These are phyloP conservation scores for Pythium coloratum DNA, from an alignment of 352 stramenopile genomes.

Conservation along the genomic window DNA sequence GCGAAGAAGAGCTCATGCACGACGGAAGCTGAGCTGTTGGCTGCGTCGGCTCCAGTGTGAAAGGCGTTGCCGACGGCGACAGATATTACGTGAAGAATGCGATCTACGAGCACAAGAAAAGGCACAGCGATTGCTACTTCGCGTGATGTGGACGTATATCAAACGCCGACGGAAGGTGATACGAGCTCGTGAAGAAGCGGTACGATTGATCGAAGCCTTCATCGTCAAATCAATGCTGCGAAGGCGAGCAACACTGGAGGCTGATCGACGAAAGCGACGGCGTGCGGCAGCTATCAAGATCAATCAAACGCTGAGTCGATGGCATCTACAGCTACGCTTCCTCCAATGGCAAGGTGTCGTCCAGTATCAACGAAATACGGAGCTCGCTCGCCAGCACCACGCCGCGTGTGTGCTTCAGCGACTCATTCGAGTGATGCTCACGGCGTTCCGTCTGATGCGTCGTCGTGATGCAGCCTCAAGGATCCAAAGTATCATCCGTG, in stretches of 20 bases:
- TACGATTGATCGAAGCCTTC: not conserved
- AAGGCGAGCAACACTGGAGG: not conserved
- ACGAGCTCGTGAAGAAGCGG: not conserved
- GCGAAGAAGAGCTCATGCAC: not conserved
- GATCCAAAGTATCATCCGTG: conserved; percentile 26
- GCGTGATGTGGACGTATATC: not conserved
- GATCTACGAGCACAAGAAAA: not conserved
- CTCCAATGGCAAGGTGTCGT: not conserved
- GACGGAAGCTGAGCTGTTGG: conserved; percentile 11
- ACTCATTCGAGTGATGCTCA: conserved; percentile 25
- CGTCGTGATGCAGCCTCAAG: conserved; percentile 14
- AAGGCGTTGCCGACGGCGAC: not conserved
- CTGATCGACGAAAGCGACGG: not conserved
- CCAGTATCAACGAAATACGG: not conserved
- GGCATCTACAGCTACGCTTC: not conserved
- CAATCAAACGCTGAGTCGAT: not conserved
- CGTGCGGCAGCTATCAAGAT: not conserved
- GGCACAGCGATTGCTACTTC: not conserved
- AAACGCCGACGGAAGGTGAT: not conserved
- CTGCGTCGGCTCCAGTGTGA: conserved; percentile 4
- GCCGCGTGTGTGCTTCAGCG: conserved; percentile 25
- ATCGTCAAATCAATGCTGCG: not conserved
- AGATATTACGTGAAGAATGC: not conserved
- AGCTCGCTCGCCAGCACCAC: not conserved
- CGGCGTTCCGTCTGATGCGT: conserved; percentile 23